Percentiles rank a stretch among this genome's conserved stretches.
phyloP scores from a whole-genome alignment of 2,329 filamentous ascomycete species.

The Aspergillus quadrilineatus region DNA sequence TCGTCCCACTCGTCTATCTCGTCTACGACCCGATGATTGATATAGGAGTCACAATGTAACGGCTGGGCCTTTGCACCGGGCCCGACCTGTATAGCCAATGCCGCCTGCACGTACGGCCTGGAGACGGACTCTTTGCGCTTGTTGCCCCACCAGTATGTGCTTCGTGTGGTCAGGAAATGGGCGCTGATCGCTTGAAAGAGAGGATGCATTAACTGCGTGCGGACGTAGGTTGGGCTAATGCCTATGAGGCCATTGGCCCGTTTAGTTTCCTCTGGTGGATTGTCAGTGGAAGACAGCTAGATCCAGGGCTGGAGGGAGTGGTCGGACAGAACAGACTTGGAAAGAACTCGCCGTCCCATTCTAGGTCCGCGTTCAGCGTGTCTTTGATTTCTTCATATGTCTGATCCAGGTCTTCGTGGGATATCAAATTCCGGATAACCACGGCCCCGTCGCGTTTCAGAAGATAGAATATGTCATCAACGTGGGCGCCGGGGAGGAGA shows the following conservation, averaged over 20 bases:
- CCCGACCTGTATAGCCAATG: constrained; percentile 22
- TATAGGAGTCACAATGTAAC: constrained; percentile 23
- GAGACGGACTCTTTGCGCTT: constrained; percentile 28
- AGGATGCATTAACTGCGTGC: constrained; percentile 15
- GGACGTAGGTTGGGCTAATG: constrained; percentile 6
- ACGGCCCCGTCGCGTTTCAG: neutral
- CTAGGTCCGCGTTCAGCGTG: neutral
- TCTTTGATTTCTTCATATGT: neutral
- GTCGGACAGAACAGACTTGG: neutral
- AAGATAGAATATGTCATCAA: neutral
- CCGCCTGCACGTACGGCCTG: constrained; percentile 23
- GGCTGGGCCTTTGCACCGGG: constrained; percentile 25
- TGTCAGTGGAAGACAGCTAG: no score
- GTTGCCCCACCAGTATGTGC: constrained; percentile 30
- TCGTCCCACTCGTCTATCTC: constrained; percentile 7
- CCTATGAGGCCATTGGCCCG: constrained; percentile 11
- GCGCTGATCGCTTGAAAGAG: constrained; percentile 28
- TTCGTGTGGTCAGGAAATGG: constrained; percentile 28
- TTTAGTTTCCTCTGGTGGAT: constrained; percentile 11
- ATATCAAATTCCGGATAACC: neutral
- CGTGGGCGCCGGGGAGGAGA: neutral
- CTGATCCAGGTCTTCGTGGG: neutral
- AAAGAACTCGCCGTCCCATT: neutral
- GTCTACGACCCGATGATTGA: constrained; percentile 7
- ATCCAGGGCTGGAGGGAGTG: no score